A percentile compares a stretch with the other conserved stretches of the same genome.
Conservation (phyloP, 495 filamentous ascomycete genomes). For the Collariella sp. region DNA sequence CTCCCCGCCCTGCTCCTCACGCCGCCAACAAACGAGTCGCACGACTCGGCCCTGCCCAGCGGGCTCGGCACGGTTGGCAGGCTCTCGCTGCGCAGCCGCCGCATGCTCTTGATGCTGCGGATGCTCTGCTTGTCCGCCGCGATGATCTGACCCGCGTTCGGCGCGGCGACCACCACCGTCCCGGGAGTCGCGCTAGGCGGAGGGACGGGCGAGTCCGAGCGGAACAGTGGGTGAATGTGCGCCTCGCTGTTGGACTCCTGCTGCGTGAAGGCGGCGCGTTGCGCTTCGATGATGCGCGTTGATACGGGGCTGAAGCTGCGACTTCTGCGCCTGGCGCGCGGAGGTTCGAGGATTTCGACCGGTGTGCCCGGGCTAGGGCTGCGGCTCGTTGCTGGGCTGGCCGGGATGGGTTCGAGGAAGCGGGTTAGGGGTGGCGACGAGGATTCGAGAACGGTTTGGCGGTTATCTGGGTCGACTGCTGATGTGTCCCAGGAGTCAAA, state of each 20-base stretch:
- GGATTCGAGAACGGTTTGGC: slow-evolving; percentile 43
- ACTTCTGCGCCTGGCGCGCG: slow-evolving; percentile 30
- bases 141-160: slow-evolving; percentile 59
- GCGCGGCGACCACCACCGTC: slow-evolving; percentile 62
- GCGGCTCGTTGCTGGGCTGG: slow-evolving; percentile 43
- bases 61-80: slow-evolving; percentile 47
- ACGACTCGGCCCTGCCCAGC: slow-evolving; percentile 42
- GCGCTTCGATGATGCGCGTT: slow-evolving; percentile 14
- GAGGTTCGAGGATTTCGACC: slow-evolving; percentile 36
- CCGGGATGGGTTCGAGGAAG: slow-evolving; percentile 54
- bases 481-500: slow-evolving; percentile 66
- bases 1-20: slow-evolving; percentile 20
- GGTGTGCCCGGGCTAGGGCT: slow-evolving; percentile 42
- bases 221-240: slow-evolving; percentile 80
- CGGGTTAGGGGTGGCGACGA: slow-evolving; percentile 37
- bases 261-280: slow-evolving; percentile 29
- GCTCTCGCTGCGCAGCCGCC: slow-evolving; percentile 49
- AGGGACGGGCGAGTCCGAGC: slow-evolving; percentile 62
- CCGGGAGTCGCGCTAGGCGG: slow-evolving; percentile 59
- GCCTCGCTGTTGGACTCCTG: slow-evolving; percentile 47
- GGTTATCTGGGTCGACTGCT: slow-evolving; percentile 48
- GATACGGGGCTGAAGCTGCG: slow-evolving; percentile 39
- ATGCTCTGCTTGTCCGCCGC: slow-evolving; percentile 47
- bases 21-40: slow-evolving; percentile 34
- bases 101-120: slow-evolving; percentile 50